phyloP scores from a whole-genome alignment of 306 rosid genomes.

The Prunus armeniaca region DNA sequence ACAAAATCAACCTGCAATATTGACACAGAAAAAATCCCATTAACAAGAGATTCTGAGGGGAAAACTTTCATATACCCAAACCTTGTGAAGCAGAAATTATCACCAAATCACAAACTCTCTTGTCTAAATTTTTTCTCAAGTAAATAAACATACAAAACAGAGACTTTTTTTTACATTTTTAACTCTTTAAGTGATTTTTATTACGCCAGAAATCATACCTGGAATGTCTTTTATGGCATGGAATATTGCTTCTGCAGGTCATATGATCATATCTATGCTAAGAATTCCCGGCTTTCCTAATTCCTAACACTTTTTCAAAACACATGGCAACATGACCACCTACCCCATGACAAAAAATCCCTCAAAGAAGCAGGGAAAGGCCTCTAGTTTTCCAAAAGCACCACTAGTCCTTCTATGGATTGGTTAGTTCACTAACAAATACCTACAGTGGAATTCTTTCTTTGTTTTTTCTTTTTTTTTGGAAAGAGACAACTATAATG shows the following conservation, averaged over 20 bases:
- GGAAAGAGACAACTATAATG: no score
- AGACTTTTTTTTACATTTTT: no score
- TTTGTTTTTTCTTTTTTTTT: no score
- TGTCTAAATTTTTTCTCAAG: background rate
- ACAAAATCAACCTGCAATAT: constrained; percentile 38
- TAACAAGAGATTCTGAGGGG: background rate
- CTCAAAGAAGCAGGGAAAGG: background rate
- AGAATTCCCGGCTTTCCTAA: background rate
- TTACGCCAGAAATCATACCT: background rate
- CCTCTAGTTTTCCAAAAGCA: background rate
- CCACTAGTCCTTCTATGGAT: background rate
- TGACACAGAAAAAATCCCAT: constrained; percentile 10
- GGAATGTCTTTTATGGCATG: background rate
- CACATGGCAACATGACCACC: background rate
- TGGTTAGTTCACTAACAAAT: background rate
- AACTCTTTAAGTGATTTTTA: no score
- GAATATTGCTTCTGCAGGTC: background rate
- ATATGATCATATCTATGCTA: background rate
- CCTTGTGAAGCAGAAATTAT: constrained; percentile 3
- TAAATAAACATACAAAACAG: background rate
- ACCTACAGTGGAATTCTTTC: background rate
- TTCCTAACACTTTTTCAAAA: background rate
- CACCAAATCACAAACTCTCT: background rate
- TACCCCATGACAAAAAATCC: background rate
- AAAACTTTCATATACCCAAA: background rate